These are phyloP conservation scores for Teunomyces funiuensis DNA, from an alignment of 805 yeast genomes.

Conservation along the genomic window DNA sequence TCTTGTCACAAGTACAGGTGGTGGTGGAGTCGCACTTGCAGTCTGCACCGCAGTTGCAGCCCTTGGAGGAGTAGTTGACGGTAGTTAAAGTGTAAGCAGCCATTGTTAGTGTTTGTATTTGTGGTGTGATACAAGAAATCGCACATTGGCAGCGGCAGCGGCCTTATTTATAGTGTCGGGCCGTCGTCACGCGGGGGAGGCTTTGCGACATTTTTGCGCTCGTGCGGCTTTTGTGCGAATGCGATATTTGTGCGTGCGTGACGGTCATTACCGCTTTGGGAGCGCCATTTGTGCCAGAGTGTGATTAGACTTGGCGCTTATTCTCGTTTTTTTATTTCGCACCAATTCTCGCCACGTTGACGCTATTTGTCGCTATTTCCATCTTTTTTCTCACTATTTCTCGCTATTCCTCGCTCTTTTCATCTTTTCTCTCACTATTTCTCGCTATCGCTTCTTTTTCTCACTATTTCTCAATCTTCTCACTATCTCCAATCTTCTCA, in stretches of 20 bases:
- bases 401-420: background rate
- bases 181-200: no score
- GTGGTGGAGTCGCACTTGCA: constrained; percentile 7
- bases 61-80: constrained; percentile 8
- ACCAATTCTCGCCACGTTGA: no score
- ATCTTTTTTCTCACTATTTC: background rate
- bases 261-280: no score
- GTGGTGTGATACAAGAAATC: background rate
- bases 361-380: background rate
- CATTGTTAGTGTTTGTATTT: background rate
- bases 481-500: background rate
- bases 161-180: background rate
- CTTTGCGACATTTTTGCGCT: no score
- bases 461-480: background rate
- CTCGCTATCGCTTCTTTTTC: background rate
- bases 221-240: no score
- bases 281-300: no score
- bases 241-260: no score
- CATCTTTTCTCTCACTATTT: background rate
- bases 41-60: constrained; percentile 7
- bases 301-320: no score
- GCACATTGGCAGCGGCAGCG: background rate
- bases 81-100: constrained; percentile 5
- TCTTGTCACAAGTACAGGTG: constrained; percentile 7
- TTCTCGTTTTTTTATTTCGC: no score